Percentiles rank a stretch among this genome's conserved stretches.
phyloP scores from a whole-genome alignment of 192 early-diverging fungal species.

The Gamsiella multidivaricata region DNA sequence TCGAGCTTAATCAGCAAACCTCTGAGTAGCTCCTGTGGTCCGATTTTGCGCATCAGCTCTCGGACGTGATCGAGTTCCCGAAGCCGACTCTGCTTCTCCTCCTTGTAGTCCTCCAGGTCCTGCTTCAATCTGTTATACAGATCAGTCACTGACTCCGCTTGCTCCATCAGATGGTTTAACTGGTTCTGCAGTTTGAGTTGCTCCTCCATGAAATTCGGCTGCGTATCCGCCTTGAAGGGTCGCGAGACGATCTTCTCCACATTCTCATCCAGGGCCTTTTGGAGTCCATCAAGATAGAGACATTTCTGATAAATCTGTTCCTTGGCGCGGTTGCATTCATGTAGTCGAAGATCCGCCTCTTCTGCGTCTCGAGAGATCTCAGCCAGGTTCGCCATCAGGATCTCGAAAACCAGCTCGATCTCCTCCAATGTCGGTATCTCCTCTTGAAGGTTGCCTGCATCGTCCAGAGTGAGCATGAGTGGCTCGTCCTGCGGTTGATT shows the following conservation, averaged over 20 bases:
- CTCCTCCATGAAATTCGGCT: slow-evolving; percentile 49
- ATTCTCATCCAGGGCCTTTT: slow-evolving; percentile 33
- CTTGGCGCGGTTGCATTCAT: slow-evolving; percentile 54
- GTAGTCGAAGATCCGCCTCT: slow-evolving; percentile 46
- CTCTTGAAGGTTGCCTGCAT: slow-evolving; percentile 22
- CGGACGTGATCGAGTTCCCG: slow-evolving; percentile 51
- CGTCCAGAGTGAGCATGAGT: slow-evolving; percentile 23
- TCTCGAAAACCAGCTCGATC: slow-evolving; percentile 63
- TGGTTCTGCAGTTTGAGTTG: slow-evolving; percentile 49
- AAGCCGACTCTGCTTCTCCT: slow-evolving; percentile 47
- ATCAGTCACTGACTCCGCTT: slow-evolving; percentile 54
- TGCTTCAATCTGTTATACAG: slow-evolving; percentile 39
- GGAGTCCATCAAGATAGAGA: slow-evolving; percentile 53
- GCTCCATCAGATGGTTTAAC: slow-evolving; percentile 39
- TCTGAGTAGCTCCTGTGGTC: slow-evolving; percentile 57
- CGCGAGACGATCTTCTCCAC: slow-evolving; percentile 49
- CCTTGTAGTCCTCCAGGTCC: slow-evolving; percentile 52
- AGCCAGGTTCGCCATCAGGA: slow-evolving; percentile 61
- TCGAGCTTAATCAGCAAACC: slow-evolving; percentile 57
- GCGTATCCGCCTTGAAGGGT: slow-evolving; percentile 37
- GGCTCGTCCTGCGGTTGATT: slow-evolving; percentile 41
- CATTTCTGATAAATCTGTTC: slow-evolving; percentile 59
- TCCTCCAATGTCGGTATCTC: slow-evolving; percentile 51
- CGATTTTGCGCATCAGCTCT: slow-evolving; percentile 52
- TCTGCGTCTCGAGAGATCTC: slow-evolving; percentile 63